Base-by-base conservation (phyloP, 2,329 filamentous ascomycete species). In the Fusarium temperatum region DNA sequence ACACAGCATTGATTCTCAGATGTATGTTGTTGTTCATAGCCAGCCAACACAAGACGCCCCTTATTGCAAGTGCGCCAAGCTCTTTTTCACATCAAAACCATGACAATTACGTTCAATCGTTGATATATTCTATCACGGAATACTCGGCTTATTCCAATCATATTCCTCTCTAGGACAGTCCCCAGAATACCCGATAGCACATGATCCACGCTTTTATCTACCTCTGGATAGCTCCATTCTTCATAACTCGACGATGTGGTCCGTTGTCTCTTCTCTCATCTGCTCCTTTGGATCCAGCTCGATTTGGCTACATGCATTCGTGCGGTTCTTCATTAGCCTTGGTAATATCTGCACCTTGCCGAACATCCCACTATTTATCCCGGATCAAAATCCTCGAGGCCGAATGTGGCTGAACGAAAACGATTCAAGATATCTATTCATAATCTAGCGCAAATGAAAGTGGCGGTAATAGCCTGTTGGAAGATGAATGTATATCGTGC, bases 191-290 rank as follows among this genome's bases (percentile, higher is more conserved):
- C 57, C 45, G 24, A 44, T 18, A 39, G 20, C 11, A 28, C 36
- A 15, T 28, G 15, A 24, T 28, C 7, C n/a, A 22, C 39, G 13
- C 18, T 30, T 50, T 36, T 36, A 48, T 28, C 53, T 45, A 32
- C 30, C 38, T 67, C 41, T 36, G 20, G 20, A 39, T 35, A 38
- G n/a, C 50, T 30, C 44, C 55, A 9, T 28, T 53, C 28, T 32
- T 20, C 30, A 38, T 48, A 24, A 18, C 32, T 20, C 24, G 3
- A 48, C 28, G 22, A 28, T 45, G 12, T 61, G 30, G 51, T 39
- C 35, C 18, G 62, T 74, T 72, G 5, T 69, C 71, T 75, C 72
- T 72, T 75, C n/a, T 51, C 68, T 72, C 70, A 56, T 55, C 45
- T 65, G 38, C 20, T 47, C 35, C 18, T 36, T 17, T 56, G 22